phyloP scores from a whole-genome alignment of 805 yeast species.

The Metschnikowia cubensis region DNA sequence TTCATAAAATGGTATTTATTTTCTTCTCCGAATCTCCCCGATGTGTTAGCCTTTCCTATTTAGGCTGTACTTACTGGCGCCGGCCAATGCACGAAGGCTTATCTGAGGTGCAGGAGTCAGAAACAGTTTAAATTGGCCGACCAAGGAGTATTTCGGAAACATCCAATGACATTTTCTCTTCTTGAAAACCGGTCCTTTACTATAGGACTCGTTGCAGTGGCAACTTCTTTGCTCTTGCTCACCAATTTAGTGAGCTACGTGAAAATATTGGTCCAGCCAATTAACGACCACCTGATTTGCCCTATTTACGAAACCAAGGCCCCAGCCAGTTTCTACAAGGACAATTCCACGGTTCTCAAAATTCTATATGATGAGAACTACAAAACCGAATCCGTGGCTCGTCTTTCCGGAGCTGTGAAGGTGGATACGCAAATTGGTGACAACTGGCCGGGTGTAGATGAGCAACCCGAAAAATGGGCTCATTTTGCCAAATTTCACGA shows the following conservation, averaged over 20 bases:
- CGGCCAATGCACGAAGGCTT: not conserved
- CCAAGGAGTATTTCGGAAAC: not conserved
- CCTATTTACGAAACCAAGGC: constrained; percentile 14
- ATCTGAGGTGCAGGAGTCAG: not conserved
- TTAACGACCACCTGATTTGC: constrained; percentile 7
- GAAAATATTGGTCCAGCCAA: constrained; percentile 11
- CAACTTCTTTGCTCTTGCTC: constrained; percentile 5
- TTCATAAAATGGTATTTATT: not conserved
- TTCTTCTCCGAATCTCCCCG: no score
- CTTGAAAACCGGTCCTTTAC: not conserved
- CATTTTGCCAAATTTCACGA: constrained; percentile 20
- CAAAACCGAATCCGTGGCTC: constrained; percentile 35
- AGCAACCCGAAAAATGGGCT: constrained; percentile 50
- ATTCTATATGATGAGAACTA: constrained; percentile 33
- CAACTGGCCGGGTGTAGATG: constrained; percentile 39
- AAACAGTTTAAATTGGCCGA: not conserved
- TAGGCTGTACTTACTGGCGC: no score
- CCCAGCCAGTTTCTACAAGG: constrained; percentile 21
- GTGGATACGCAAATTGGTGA: constrained; percentile 66
- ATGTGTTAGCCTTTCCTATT: no score
- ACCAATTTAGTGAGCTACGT: constrained; percentile 10
- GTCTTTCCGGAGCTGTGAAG: constrained; percentile 55
- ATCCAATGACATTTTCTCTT: not conserved
- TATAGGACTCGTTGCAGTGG: not conserved
- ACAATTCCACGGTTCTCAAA: constrained; percentile 27